Evolutionary conservation across 2,329 filamentous ascomycete species (phyloP).

Genomic region (Lachnum nothofagi): DNA sequence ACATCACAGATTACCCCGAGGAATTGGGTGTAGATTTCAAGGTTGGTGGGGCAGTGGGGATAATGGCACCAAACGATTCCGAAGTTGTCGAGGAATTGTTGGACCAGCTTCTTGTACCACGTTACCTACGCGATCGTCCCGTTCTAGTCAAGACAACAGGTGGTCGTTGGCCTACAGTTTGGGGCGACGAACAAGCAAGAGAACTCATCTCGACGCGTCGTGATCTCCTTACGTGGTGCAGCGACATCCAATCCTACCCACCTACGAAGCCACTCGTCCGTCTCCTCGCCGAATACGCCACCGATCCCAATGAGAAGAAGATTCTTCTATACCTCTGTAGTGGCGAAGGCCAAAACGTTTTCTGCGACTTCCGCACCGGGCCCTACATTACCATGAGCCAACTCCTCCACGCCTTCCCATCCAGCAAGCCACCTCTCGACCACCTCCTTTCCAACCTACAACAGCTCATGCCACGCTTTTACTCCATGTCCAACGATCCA

Average conservation of each 20-base stretch:
- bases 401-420: constrained; percentile 86
- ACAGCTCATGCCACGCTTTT: constrained; percentile 94
- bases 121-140: constrained; percentile 76
- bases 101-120: constrained; percentile 74
- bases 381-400: constrained; percentile 81
- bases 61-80: constrained; percentile 81
- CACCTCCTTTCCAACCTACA: constrained; percentile 73
- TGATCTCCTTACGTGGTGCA: constrained; percentile 92
- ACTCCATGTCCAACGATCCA: constrained; percentile 94
- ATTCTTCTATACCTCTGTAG: constrained; percentile 81
- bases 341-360: constrained; percentile 82
- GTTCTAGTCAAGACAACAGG: constrained; percentile 71
- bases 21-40: constrained; percentile 87
- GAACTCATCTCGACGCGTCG: constrained; percentile 85
- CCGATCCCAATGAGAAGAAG: constrained; percentile 78
- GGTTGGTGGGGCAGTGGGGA: constrained; percentile 90
- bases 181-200: constrained; percentile 83
- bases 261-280: constrained; percentile 85
- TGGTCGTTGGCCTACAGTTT: constrained; percentile 94
- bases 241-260: constrained; percentile 86
- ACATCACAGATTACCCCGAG: constrained; percentile 88
- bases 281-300: constrained; percentile 77
- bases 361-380: constrained; percentile 90
- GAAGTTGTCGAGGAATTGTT: constrained; percentile 77
- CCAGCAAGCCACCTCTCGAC: constrained; percentile 80